Percentiles rank a stretch among this genome's conserved stretches.
These are phyloP conservation scores for Phytophthora litchii DNA, from an alignment of 352 stramenopile species.

Conservation along the genomic window DNA sequence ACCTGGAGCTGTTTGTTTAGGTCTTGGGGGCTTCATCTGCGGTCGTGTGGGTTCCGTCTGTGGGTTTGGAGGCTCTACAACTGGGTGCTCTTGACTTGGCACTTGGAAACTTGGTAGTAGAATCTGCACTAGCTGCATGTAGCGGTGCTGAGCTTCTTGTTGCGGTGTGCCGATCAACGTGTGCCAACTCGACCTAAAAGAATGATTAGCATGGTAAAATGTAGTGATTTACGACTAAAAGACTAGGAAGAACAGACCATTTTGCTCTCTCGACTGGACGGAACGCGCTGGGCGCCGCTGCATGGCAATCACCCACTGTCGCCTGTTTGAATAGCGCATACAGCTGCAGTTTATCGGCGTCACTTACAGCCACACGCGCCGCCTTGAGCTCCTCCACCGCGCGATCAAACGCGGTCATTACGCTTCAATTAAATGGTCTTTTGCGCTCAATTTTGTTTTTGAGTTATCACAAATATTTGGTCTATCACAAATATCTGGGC, in stretches of 20 bases:
- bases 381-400: conserved; percentile 50
- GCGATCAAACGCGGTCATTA: conserved; percentile 53
- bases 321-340: conserved; percentile 87
- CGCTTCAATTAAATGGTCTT: conserved; percentile 30
- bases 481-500: too few relatives aligned
- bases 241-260: conserved; percentile 38
- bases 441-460: neutral
- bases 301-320: conserved; percentile 64
- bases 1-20: conserved; percentile 4
- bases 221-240: neutral
- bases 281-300: conserved; percentile 57
- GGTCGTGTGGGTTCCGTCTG: conserved; percentile 8
- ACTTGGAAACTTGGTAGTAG: conserved; percentile 54
- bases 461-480: too few relatives aligned
- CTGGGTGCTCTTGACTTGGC: conserved; percentile 5
- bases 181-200: conserved; percentile 59
- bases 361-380: conserved; percentile 44
- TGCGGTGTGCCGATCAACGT: conserved; percentile 41
- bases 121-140: conserved; percentile 58
- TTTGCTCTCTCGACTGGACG: conserved; percentile 65
- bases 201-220: conserved; percentile 4
- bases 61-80: neutral
- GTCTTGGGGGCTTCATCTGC: conserved; percentile 12
- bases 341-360: conserved; percentile 78
- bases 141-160: conserved; percentile 51